A percentile compares a stretch with the other conserved stretches of the same genome.
Evolutionary conservation across 805 yeast species (phyloP).

Genomic region (Lipomyces yamadae): DNA sequence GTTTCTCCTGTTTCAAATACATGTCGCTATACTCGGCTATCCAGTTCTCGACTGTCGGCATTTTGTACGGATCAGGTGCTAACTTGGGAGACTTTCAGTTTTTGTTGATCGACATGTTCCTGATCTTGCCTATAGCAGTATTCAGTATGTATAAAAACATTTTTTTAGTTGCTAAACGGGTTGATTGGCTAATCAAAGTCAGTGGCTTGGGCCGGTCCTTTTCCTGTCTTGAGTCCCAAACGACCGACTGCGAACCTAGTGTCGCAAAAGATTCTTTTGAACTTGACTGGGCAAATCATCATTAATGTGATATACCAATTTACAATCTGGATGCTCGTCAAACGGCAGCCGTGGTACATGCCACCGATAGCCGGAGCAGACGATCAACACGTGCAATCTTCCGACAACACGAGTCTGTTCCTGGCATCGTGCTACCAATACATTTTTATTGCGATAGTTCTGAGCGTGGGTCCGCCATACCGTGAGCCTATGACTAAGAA

Average conservation of each 20-base stretch:
- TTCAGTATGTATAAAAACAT: constrained; percentile 49
- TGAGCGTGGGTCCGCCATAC: constrained; percentile 93
- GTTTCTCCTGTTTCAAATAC: constrained; percentile 95
- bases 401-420: constrained; percentile 89
- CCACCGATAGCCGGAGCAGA: constrained; percentile 60
- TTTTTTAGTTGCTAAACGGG: neutral
- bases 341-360: constrained; percentile 69
- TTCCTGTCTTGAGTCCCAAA: constrained; percentile 60
- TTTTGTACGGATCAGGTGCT: constrained; percentile 84
- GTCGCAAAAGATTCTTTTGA: constrained; percentile 82
- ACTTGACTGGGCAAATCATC: constrained; percentile 77
- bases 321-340: constrained; percentile 64
- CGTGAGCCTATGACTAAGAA: constrained; percentile 72
- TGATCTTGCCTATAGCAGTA: constrained; percentile 92
- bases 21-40: constrained; percentile 97
- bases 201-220: constrained; percentile 95
- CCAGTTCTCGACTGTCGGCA: constrained; percentile 86
- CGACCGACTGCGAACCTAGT: constrained; percentile 94
- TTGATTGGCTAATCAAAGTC: constrained; percentile 39
- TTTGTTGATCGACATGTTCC: constrained; percentile 85
- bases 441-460: constrained; percentile 77
- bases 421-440: constrained; percentile 86
- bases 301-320: constrained; percentile 69
- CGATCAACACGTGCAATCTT: constrained; percentile 76
- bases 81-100: constrained; percentile 97